Evolutionary conservation across 768 basidiomycete genomes (phyloP), one percentile per base, ranked within the genome.

Genomic region (Collybia mongolica): DNA sequence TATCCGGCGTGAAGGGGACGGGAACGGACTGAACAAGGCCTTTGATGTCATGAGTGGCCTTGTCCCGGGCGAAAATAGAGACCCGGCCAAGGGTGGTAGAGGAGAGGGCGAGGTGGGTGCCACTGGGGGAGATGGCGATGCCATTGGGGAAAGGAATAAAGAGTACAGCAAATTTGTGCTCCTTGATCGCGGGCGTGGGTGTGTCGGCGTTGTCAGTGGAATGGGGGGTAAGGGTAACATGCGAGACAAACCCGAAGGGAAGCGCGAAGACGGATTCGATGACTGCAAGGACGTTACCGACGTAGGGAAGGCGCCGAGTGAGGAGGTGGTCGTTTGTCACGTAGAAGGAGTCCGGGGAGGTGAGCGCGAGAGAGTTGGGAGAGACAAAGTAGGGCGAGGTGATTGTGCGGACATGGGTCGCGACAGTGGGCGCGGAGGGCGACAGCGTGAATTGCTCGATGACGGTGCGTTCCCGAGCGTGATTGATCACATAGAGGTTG

Each of bases 121-220:
- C 75, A 1, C 67, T 60, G 0, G 74, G 76, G 0, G 85, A 84
- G 37, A 88, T 55, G 0, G 86, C 73, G 50, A 90, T 55, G 17
- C 88, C 88, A 56, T 90, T 90, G 2, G 88, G 70, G 63, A 88
- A 89, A 0, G 87, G 66, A 12, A 88, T 63, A 46, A 80, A 79
- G 2, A 69, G 59, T 5, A 73, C 75, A 5, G 70, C 68, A 38
- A 81, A 64, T 6, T 64, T 60, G 48, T 80, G 72, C 0, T 61
- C 50, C 39, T 59, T 54, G 41, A 79, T 67, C 29, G 60, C 55
- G 22, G 51, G 46, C 0, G 52, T 28, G 15, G 55, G 58, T 38
- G 62, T 57, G n/a, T 26, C 47, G 17, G 54, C 24, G 9, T 38
- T 46, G 7, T 48, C 50, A 5, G 60, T 52, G 5, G 57, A 57